Percentiles rank a stretch among this genome's conserved stretches.
Conservation (phyloP, 257 asterid genomes). For the Solanum bulbocastanum region DNA sequence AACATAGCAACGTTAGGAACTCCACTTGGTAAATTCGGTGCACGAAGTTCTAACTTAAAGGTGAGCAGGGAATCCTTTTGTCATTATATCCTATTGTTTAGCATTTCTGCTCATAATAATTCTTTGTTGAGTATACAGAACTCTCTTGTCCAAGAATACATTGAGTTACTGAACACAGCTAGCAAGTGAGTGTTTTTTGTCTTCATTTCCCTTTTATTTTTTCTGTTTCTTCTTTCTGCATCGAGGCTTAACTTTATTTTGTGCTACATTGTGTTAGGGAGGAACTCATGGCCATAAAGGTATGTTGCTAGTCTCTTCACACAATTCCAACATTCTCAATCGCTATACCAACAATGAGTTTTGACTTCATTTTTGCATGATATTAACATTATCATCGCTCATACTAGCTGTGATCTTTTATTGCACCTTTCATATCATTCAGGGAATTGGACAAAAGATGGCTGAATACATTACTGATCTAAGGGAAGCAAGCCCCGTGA, state of each 20-base stretch:
- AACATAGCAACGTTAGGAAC: conserved; percentile 26
- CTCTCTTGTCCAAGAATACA: conserved; percentile 65
- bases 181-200: conserved; percentile 35
- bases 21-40: conserved; percentile 54
- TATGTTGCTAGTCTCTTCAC: conserved; percentile 2
- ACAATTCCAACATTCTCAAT: neutral
- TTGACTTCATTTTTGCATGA: neutral
- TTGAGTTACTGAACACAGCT: conserved; percentile 68
- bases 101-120: conserved; percentile 1
- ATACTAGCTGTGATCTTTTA: neutral
- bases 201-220: neutral
- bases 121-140: conserved; percentile 25
- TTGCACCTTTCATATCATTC: neutral
- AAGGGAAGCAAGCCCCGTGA: conserved; percentile 64
- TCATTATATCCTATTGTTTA: neutral
- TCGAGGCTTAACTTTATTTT: neutral
- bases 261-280: conserved; percentile 28
- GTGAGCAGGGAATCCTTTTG: conserved; percentile 14
- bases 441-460: conserved; percentile 87
- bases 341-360: neutral
- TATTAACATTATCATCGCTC: neutral
- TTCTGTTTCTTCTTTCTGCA: neutral
- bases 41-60: conserved; percentile 60
- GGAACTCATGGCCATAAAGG: conserved; percentile 71
- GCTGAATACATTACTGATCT: conserved; percentile 71